Conservation (phyloP, 805 yeast species). For the Cyberlindnera samutprakarnensis region DNA sequence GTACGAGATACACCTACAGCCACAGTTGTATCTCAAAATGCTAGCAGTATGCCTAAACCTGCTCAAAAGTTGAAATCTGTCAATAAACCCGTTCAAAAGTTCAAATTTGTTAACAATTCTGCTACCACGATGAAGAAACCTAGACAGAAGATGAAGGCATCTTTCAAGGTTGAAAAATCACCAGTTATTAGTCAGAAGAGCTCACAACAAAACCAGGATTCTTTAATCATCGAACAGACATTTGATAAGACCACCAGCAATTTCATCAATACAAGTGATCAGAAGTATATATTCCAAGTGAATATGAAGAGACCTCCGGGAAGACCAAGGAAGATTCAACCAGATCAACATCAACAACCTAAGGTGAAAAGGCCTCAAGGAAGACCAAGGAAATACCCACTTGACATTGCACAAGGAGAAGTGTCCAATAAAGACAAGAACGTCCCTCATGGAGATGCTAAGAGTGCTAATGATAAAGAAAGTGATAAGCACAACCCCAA, state of each 20-base stretch:
- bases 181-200: conserved; percentile 2
- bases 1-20: too few species aligned
- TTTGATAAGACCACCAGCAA: conserved; percentile 7
- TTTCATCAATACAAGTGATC: conserved; percentile 5
- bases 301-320: conserved; percentile 36
- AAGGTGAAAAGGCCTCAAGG: conserved; percentile 27
- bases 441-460: too few species aligned
- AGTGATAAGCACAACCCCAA: neutral
- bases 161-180: conserved; percentile 15
- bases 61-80: too few species aligned
- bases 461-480: too few species aligned
- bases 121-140: conserved; percentile 14
- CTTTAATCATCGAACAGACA: conserved; percentile 18
- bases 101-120: conserved; percentile 20
- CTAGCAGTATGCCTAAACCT: too few species aligned
- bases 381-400: conserved; percentile 21
- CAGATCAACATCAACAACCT: conserved; percentile 38
- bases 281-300: conserved; percentile 15
- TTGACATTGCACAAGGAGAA: too few species aligned
- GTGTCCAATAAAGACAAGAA: too few species aligned
- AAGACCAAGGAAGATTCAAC: conserved; percentile 42
- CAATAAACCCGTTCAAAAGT: too few species aligned
- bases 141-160: conserved; percentile 18
- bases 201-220: conserved; percentile 5
- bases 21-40: too few species aligned